These are phyloP conservation scores for Beauveria medogensis DNA, from an alignment of 2,329 filamentous ascomycete species.

Conservation along the genomic window DNA sequence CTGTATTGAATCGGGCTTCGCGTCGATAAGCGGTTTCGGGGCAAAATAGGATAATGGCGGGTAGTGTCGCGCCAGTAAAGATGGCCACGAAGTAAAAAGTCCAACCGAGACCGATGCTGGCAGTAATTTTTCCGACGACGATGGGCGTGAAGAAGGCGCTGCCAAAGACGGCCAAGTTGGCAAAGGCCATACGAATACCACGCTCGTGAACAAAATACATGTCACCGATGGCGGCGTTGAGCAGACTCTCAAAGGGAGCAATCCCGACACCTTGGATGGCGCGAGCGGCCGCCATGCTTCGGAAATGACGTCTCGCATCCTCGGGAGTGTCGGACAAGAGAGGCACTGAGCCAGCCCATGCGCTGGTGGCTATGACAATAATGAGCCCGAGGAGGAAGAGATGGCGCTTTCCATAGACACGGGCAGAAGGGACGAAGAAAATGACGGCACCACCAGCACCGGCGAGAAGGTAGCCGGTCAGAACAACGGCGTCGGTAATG, in stretches of 20 bases:
- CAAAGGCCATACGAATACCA: constrained; percentile 79
- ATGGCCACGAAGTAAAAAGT: constrained; percentile 84
- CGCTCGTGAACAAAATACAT: constrained; percentile 82
- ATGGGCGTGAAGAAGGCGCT: constrained; percentile 67
- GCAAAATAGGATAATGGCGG: constrained; percentile 67
- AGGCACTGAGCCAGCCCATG: constrained; percentile 64
- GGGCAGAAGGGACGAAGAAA: constrained; percentile 77
- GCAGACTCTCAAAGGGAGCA: constrained; percentile 81
- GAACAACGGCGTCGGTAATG: constrained; percentile 69
- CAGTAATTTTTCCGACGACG: constrained; percentile 79
- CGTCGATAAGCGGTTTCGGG: constrained; percentile 78
- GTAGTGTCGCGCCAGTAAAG: constrained; percentile 63
- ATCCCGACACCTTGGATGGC: constrained; percentile 80
- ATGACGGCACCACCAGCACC: constrained; percentile 76
- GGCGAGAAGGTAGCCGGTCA: constrained; percentile 82
- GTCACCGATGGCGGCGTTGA: constrained; percentile 85
- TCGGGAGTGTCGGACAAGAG: background rate
- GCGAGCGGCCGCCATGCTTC: constrained; percentile 66
- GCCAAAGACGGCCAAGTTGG: constrained; percentile 50
- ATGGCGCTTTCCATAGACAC: constrained; percentile 90
- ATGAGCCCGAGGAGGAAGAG: constrained; percentile 71
- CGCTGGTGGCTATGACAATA: constrained; percentile 64
- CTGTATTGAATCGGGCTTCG: constrained; percentile 59
- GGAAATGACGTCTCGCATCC: constrained; percentile 38
- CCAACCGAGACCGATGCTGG: constrained; percentile 73